Base-by-base conservation (phyloP, 805 yeast genomes). In the Ogataea kodamae region DNA sequence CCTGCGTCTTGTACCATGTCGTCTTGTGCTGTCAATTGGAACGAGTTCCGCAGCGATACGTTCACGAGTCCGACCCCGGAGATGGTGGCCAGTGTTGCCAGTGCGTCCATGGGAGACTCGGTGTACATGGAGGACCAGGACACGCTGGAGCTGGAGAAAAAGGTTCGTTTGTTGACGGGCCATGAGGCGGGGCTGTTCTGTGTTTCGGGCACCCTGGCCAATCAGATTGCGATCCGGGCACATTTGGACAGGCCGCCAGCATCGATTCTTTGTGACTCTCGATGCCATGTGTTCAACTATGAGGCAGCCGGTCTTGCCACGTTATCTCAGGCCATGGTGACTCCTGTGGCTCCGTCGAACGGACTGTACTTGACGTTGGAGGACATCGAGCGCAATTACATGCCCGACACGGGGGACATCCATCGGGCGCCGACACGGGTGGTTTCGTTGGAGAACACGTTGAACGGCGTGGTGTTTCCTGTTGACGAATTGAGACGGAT, bases 241-340 rank as follows among this genome's bases (percentile, higher is more conserved):
- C 84, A 81, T 46, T 63, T 90, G 29, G 59, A 57, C 42, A 90
- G 83, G 52, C 96, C 96, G 11, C 95, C 95, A 2, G 79, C 80
- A 62, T 74, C 89, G n/a, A 67, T 90, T 16, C 53, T 89, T 29
- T 86, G 96, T 64, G 97, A 90, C 58, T 70, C 78, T 59, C 70
- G 96, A 42, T 79, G 90, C 9, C 97, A 89, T 52, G 79, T 89
- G 16, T 89, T 71, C 57, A 66, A 78, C 18, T 78, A 78, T 48
- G 97, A 89, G 62, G 95, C 96, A 16, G 96, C 89, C 21, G 97
- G 97, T 2, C 61, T 90, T 32, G 94, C 96, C 5, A 76, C 85
- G 32, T 67, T 90, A 40, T 84, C 95, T 9, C 95, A 83, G 60
- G 95, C 96, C 3, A 83, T 89, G 94, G 95, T 87, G 4, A 74